These are phyloP conservation scores for Hypholoma sublateritium DNA, from an alignment of 768 basidiomycete species.

Conservation along the genomic window DNA sequence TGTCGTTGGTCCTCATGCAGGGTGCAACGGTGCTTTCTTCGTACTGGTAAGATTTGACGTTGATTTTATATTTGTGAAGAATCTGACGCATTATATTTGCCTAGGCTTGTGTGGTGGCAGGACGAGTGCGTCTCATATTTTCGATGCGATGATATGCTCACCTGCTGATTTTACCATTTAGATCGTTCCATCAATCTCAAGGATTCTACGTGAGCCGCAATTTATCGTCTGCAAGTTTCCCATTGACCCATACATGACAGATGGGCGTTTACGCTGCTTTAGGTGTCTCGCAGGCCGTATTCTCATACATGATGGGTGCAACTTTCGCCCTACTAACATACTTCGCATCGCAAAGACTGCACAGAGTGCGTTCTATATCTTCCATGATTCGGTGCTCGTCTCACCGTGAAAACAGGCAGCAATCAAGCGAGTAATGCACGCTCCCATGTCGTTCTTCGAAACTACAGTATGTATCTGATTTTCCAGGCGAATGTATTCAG, in stretches of 20 bases:
- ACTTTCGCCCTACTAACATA: conserved; percentile 69
- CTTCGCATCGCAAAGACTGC: conserved; percentile 71
- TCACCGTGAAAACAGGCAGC: conserved; percentile 45
- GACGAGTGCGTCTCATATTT: conserved; percentile 38
- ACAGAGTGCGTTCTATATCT: conserved; percentile 41
- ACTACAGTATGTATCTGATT: conserved; percentile 53
- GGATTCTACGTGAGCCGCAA: conserved; percentile 68
- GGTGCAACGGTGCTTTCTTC: conserved; percentile 68
- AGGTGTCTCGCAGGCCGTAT: conserved; percentile 68
- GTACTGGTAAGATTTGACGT: conserved; percentile 58
- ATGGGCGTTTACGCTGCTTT: conserved; percentile 82
- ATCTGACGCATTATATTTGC: neutral
- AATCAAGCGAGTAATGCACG: conserved; percentile 71
- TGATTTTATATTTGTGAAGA: neutral
- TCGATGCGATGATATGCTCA: neutral
- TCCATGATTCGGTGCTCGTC: neutral
- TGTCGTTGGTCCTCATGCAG: conserved; percentile 67
- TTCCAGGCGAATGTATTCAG: neutral
- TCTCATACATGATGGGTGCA: conserved; percentile 67
- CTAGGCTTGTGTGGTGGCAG: conserved; percentile 85
- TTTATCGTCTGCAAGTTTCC: neutral
- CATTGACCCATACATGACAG: conserved; percentile 32
- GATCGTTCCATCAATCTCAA: conserved; percentile 54
- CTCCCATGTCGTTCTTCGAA: conserved; percentile 91
- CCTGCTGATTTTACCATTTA: conserved; percentile 20